Base-by-base conservation (phyloP, 805 yeast species). In the Candida manassasensis region DNA sequence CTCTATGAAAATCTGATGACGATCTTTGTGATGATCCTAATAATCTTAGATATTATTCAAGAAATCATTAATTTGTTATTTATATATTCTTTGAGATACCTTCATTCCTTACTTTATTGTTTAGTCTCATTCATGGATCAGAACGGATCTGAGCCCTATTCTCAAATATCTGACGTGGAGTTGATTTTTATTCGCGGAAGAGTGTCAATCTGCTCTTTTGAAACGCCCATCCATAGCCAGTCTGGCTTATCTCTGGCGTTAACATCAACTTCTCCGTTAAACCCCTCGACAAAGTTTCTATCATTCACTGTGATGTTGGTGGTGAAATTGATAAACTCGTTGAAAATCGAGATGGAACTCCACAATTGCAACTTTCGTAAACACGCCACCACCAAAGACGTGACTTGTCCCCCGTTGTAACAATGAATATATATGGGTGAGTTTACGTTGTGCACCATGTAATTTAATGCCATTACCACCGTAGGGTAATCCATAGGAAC, bases 391-490 rank as follows among this genome's bases (percentile, higher is more conserved):
- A 86, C 77, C 30, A 93, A 63, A 16, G 90, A 77, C 0, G 95
- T 85, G 2, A 85, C 82, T 44, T 86, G 88, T 7, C 95, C 88
- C 0, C 97, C 97, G 52, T 87, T 89, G 17, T 80, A 62, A 56
- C 97, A 90, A 57, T 90, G 96, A 4, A 90, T 55, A 53, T 84
- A 89, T 2, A 83, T 64, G 0, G 97, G 96, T 8, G 80, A 74
- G 43, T 69, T 62, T 13, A 72, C 70, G 16, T 67, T 62, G 49
- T 82, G 77, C 10, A 82, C 64, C 40, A 88, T 63, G 26, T 76
- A 60, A 40, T 75, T 76, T n/a, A 90, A 57, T 1, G 82, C 81
- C 32, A 69, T 62, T 1, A 71, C 55, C 0, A 83, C 83, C 1
- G 77, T 73, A 10, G 75, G 70, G 46, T 77, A 76, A 15, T 82